phyloP scores from a whole-genome alignment of 2,329 filamentous ascomycete genomes.

The Cercospora sojina region DNA sequence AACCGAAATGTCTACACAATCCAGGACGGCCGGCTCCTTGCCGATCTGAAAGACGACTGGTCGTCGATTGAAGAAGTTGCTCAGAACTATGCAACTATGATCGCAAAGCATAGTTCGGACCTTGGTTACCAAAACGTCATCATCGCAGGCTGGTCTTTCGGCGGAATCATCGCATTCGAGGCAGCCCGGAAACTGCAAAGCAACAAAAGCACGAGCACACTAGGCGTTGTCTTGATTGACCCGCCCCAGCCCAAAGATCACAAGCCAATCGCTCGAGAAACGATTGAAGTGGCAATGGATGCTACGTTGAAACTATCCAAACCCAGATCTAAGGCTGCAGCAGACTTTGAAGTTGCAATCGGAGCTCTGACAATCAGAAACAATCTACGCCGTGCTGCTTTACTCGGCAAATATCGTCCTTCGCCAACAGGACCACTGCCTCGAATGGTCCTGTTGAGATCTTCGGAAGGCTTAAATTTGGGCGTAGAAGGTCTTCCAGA shows the following conservation, averaged over 20 bases:
- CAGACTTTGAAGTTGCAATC: conserved; percentile 13
- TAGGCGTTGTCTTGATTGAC: conserved; percentile 14
- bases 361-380: conserved; percentile 11
- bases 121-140: background rate
- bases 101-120: background rate
- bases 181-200: conserved; percentile 4
- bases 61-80: conserved; percentile 11
- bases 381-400: conserved; percentile 14
- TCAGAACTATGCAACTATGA: background rate
- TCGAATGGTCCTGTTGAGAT: conserved; percentile 7
- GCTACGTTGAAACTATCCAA: conserved; percentile 1
- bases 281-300: conserved; percentile 13
- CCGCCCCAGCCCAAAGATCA: conserved; percentile 11
- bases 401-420: conserved; percentile 10
- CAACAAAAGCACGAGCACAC: background rate
- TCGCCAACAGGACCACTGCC: conserved; percentile 1
- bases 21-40: conserved; percentile 6
- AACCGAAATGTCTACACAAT: conserved; percentile 9
- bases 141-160: conserved; percentile 14
- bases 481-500: conserved; percentile 1
- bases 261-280: conserved; percentile 10
- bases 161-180: conserved; percentile 16
- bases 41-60: conserved; percentile 14
- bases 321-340: conserved; percentile 1
- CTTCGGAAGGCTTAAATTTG: conserved; percentile 6